Evolutionary conservation across 2,329 filamentous ascomycete genomes (phyloP).

Genomic region (Amylocarpus encephaloides): DNA sequence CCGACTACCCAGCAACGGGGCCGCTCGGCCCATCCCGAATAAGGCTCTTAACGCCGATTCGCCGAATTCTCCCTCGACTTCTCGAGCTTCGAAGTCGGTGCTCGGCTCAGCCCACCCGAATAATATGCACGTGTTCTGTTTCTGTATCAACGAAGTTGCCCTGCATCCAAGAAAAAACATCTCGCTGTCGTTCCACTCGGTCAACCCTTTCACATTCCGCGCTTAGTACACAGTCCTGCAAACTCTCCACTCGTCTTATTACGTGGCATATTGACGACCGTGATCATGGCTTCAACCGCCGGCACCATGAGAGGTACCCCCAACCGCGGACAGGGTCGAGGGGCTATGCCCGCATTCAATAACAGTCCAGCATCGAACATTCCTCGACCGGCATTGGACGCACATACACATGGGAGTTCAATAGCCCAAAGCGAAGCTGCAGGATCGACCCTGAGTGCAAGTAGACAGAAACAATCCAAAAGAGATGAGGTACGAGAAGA

Average conservation of each 20-base stretch:
- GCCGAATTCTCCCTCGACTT: too few species aligned
- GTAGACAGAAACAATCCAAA: constrained; percentile 93
- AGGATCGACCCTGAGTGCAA: constrained; percentile 74
- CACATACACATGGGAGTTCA: constrained; percentile 35
- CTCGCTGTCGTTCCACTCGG: not conserved
- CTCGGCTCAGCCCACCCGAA: too few species aligned
- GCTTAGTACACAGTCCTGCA: constrained; percentile 7
- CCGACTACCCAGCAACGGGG: not conserved
- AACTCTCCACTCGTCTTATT: constrained; percentile 9
- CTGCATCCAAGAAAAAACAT: not conserved
- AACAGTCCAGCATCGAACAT: constrained; percentile 63
- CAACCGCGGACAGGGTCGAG: constrained; percentile 53
- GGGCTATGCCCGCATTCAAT: constrained; percentile 48
- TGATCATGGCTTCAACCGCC: constrained; percentile 27
- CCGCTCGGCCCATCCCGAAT: too few species aligned
- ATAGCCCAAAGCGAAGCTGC: constrained; percentile 44
- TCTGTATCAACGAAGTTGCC: not conserved
- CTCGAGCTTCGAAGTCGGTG: too few species aligned
- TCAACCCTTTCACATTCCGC: not conserved
- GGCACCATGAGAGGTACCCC: constrained; percentile 64
- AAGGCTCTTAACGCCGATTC: too few species aligned
- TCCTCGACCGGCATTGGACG: constrained; percentile 65
- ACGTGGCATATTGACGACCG: not conserved
- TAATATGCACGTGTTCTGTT: not conserved
- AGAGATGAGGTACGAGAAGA: constrained; percentile 76